Evolutionary conservation across 331 rosid genomes (phyloP).

Genomic region (Malus hybrid): DNA sequence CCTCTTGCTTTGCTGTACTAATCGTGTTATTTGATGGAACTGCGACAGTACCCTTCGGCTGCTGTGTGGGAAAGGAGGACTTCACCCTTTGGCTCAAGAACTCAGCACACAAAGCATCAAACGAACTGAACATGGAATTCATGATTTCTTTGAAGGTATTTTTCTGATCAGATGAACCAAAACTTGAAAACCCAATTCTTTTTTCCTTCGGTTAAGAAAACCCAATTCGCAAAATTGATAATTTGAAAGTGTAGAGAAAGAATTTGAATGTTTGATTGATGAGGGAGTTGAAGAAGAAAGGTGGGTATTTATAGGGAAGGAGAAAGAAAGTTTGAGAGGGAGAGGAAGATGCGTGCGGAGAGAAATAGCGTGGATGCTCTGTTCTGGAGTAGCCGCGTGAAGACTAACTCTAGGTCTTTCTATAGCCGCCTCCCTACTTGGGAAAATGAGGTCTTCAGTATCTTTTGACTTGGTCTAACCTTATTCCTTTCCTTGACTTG

Average conservation of each 20-base stretch:
- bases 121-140: constrained; percentile 46
- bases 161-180: neutral
- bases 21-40: neutral
- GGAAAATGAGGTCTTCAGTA: too few species aligned
- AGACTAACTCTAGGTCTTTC: neutral
- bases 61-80: constrained; percentile 4
- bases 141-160: neutral
- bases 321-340: neutral
- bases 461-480: too few species aligned
- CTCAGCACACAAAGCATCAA: constrained; percentile 34
- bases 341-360: neutral
- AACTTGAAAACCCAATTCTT: neutral
- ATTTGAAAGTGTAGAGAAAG: neutral
- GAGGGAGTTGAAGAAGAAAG: neutral
- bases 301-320: neutral
- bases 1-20: neutral
- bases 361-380: neutral
- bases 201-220: neutral
- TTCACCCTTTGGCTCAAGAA: constrained; percentile 19
- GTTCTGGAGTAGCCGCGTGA: neutral
- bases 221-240: neutral
- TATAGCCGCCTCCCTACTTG: too few species aligned
- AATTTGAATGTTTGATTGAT: neutral
- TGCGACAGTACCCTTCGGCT: neutral
- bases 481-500: too few species aligned